phyloP scores from a whole-genome alignment of 306 rosid species.

The Casuarina equisetifolia region DNA sequence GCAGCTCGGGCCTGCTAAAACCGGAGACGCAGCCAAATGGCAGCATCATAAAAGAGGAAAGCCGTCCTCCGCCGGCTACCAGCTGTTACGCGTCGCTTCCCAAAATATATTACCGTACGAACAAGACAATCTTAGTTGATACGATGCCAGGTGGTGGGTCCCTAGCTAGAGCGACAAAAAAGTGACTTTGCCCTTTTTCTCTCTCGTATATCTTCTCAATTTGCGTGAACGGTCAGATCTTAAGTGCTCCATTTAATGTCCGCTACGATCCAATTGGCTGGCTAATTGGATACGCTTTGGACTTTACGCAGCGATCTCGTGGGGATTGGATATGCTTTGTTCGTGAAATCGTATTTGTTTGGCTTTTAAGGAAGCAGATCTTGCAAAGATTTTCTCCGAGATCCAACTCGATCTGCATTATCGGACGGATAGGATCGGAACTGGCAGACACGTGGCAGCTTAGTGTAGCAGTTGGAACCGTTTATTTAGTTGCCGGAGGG shows the following conservation, averaged over 20 bases:
- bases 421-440: neutral
- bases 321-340: slow-evolving; percentile 1
- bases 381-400: neutral
- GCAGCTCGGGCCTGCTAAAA: neutral
- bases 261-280: neutral
- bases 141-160: slow-evolving; percentile 8
- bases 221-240: slow-evolving; percentile 23
- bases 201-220: neutral
- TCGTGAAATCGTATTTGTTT: neutral
- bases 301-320: slow-evolving; percentile 1
- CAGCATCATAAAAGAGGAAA: slow-evolving; percentile 24
- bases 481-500: too few relatives aligned
- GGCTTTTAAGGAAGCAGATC: neutral
- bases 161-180: neutral
- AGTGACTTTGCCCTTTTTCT: neutral
- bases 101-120: slow-evolving; percentile 12
- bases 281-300: neutral
- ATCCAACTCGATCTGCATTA: neutral
- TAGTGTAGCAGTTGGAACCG: too few relatives aligned
- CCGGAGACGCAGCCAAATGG: neutral
- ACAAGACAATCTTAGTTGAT: slow-evolving; percentile 26
- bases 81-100: neutral
- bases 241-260: neutral
- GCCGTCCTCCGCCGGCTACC: slow-evolving; percentile 18
- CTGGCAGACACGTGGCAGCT: too few relatives aligned